These are phyloP conservation scores for Mychonastes homosphaera DNA, from an alignment of 139 green algal genomes.

Conservation along the genomic window DNA sequence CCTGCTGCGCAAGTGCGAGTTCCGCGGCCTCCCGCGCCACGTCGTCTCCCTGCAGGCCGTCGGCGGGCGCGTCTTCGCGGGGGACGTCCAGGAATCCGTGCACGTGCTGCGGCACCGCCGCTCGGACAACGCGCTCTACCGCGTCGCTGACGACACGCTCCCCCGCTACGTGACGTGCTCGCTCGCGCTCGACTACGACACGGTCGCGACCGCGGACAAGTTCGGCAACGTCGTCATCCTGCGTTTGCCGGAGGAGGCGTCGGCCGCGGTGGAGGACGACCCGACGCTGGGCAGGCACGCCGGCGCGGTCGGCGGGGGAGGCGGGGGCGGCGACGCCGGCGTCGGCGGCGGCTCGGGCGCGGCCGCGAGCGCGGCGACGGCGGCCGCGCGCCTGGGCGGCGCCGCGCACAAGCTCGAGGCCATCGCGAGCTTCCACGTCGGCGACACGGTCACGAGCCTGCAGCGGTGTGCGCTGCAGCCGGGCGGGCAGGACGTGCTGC, in stretches of 20 bases:
- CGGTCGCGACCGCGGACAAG: slow-evolving; percentile 79
- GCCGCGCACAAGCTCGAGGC: slow-evolving; percentile 83
- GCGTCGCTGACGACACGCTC: slow-evolving; percentile 84
- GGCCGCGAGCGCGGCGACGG: too few species aligned
- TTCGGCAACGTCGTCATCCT: slow-evolving; percentile 91
- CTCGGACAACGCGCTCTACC: slow-evolving; percentile 85
- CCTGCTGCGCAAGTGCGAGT: slow-evolving; percentile 95
- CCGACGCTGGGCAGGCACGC: slow-evolving; percentile 86
- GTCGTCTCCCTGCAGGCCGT: slow-evolving; percentile 9
- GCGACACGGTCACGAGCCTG: slow-evolving; percentile 81
- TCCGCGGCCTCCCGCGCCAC: slow-evolving; percentile 37
- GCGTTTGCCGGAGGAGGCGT: slow-evolving; percentile 77
- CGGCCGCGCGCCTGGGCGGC: slow-evolving; percentile 70
- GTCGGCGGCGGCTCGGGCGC: too few species aligned
- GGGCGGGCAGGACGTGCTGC: slow-evolving; percentile 67
- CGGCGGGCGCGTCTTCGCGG: slow-evolving; percentile 12
- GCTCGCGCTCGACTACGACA: slow-evolving; percentile 93
- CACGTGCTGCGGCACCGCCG: slow-evolving; percentile 57
- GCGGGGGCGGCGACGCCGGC: too few species aligned
- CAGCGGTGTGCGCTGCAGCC: slow-evolving; percentile 59
- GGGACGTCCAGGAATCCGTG: slow-evolving; percentile 22
- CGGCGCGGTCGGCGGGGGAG: slow-evolving; percentile 33
- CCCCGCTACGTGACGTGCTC: slow-evolving; percentile 71
- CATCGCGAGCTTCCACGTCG: slow-evolving; percentile 83
- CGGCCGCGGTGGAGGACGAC: slow-evolving; percentile 88